phyloP scores from a whole-genome alignment of 2,329 filamentous ascomycete genomes.

The Diaporthe australafricana region DNA sequence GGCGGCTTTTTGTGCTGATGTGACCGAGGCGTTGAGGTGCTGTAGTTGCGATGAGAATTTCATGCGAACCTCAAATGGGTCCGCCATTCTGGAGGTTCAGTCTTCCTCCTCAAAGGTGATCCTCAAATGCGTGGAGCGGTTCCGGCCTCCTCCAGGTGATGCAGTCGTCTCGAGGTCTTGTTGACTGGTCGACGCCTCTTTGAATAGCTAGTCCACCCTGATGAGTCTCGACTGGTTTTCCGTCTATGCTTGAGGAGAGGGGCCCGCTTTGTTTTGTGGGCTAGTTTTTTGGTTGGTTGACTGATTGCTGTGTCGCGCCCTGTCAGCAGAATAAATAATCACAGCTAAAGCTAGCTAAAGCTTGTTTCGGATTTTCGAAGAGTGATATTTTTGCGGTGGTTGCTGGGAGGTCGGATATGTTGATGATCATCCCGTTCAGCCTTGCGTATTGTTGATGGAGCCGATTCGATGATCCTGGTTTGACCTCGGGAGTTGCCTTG shows the following conservation, averaged over 20 bases:
- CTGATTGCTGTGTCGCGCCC: background rate
- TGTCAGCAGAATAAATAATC: background rate
- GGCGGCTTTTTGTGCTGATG: slow-evolving; percentile 90
- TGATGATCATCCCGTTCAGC: background rate
- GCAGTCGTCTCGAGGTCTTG: background rate
- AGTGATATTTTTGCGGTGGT: background rate
- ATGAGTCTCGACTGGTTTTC: background rate
- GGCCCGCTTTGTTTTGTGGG: background rate
- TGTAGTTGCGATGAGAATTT: slow-evolving; percentile 93
- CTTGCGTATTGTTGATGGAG: background rate
- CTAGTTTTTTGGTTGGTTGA: background rate
- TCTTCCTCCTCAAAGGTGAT: background rate
- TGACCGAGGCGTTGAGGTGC: slow-evolving; percentile 90
- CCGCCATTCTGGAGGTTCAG: slow-evolving; percentile 61
- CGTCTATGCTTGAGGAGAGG: background rate
- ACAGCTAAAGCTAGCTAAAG: background rate
- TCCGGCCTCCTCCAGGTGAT: background rate
- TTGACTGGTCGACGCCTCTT: background rate
- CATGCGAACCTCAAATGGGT: slow-evolving; percentile 98
- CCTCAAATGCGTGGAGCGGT: background rate
- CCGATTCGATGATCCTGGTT: background rate
- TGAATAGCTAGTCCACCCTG: background rate
- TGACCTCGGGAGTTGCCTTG: slow-evolving; percentile 15
- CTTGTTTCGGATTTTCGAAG: background rate
- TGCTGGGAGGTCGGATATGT: background rate